Conservation (phyloP, 2,329 filamentous ascomycete species). For the Aspergillus quadricinctus region DNA sequence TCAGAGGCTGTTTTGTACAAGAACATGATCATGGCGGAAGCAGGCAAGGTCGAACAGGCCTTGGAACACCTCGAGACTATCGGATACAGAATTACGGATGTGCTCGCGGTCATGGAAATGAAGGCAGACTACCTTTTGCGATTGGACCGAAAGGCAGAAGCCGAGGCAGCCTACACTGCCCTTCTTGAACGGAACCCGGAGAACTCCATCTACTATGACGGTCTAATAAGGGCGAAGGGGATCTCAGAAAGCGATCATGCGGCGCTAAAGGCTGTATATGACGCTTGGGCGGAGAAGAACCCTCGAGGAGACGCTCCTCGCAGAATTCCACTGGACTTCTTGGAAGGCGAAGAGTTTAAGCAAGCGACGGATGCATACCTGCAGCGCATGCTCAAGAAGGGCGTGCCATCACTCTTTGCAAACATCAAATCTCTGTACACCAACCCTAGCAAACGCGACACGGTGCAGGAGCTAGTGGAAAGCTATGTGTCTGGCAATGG, state of each 20-base stretch:
- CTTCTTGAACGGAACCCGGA: slow-evolving; percentile 86
- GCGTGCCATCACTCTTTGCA: slow-evolving; percentile 91
- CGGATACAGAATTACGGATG: slow-evolving; percentile 74
- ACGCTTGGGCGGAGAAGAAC: slow-evolving; percentile 74
- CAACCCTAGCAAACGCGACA: slow-evolving; percentile 71
- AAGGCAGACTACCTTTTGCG: slow-evolving; percentile 79
- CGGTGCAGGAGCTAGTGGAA: slow-evolving; percentile 69
- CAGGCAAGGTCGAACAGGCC: slow-evolving; percentile 75
- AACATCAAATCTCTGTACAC: slow-evolving; percentile 92
- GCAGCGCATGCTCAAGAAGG: slow-evolving; percentile 79
- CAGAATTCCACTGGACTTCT: slow-evolving; percentile 83
- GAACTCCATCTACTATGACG: slow-evolving; percentile 79
- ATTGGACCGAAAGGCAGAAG: slow-evolving; percentile 73
- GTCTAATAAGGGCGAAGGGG: slow-evolving; percentile 64
- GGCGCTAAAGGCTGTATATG: slow-evolving; percentile 69
- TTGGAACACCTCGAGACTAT: slow-evolving; percentile 79
- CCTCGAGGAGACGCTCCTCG: slow-evolving; percentile 80
- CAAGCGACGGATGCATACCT: slow-evolving; percentile 75
- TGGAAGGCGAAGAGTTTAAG: slow-evolving; percentile 77
- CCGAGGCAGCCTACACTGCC: slow-evolving; percentile 72
- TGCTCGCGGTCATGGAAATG: slow-evolving; percentile 77
- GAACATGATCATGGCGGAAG: slow-evolving; percentile 88
- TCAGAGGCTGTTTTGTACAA: slow-evolving; percentile 94
- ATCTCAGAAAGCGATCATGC: slow-evolving; percentile 58
- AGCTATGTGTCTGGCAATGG: slow-evolving; percentile 64